Conservation (phyloP, 2,329 filamentous ascomycete genomes). For the Botrytis deweyae region DNA sequence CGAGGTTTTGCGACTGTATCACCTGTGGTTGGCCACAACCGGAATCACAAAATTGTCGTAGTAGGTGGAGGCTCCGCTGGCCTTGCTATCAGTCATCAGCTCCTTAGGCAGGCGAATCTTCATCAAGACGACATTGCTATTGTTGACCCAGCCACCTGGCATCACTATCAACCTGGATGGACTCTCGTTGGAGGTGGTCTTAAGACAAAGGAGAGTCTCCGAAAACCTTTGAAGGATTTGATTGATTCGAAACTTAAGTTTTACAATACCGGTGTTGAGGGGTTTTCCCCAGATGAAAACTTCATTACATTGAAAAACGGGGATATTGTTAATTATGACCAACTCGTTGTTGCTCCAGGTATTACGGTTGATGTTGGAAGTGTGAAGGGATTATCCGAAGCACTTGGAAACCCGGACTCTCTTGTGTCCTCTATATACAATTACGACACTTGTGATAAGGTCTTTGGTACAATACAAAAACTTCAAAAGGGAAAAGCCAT, state of each 20-base stretch:
- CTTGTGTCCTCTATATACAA: slow-evolving; percentile 58
- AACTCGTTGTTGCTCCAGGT: slow-evolving; percentile 62
- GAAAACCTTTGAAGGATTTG: slow-evolving; percentile 49
- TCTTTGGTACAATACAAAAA: slow-evolving; percentile 48
- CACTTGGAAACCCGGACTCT: slow-evolving; percentile 48
- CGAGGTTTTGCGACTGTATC: slow-evolving; percentile 33
- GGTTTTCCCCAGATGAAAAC: slow-evolving; percentile 57
- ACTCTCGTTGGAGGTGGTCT: slow-evolving; percentile 66
- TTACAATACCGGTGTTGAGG: slow-evolving; percentile 53
- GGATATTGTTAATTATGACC: slow-evolving; percentile 59
- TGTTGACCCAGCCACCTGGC: slow-evolving; percentile 61
- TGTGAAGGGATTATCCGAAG: slow-evolving; percentile 57
- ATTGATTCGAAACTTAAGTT: slow-evolving; percentile 61
- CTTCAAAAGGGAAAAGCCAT: slow-evolving; percentile 53
- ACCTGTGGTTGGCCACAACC: slow-evolving; percentile 41
- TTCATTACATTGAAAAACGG: slow-evolving; percentile 54
- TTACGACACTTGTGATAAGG: slow-evolving; percentile 56
- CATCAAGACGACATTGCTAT: slow-evolving; percentile 60
- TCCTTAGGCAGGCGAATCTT: slow-evolving; percentile 59
- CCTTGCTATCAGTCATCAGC: slow-evolving; percentile 64
- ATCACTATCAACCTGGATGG: slow-evolving; percentile 70
- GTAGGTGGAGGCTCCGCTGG: slow-evolving; percentile 67
- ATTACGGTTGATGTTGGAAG: slow-evolving; percentile 51
- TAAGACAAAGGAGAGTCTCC: slow-evolving; percentile 60
- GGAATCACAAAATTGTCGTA: slow-evolving; percentile 63